phyloP scores from a whole-genome alignment of 805 yeast species.

The Hanseniaspora nectarophila region DNA sequence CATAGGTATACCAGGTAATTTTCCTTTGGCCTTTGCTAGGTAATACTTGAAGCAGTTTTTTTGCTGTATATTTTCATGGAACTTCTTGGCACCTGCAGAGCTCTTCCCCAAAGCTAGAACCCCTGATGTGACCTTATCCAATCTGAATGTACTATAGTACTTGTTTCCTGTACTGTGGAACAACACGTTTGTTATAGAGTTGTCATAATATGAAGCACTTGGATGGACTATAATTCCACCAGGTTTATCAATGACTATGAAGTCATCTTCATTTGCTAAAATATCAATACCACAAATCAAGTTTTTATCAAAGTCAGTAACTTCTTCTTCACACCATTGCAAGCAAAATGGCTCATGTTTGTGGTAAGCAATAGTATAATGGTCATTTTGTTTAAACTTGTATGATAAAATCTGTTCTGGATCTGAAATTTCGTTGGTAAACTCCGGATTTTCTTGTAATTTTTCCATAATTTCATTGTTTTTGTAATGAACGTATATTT shows the following conservation, averaged over 20 bases:
- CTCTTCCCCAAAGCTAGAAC: constrained; percentile 46
- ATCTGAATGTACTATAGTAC: constrained; percentile 74
- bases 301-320: constrained; percentile 8
- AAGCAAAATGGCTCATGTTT: constrained; percentile 84
- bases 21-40: constrained; percentile 75
- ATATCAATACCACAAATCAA: constrained; percentile 41
- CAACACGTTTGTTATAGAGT: constrained; percentile 61
- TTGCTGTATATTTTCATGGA: constrained; percentile 45
- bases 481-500: constrained; percentile 17
- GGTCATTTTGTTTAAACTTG: constrained; percentile 21
- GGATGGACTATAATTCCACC: constrained; percentile 93
- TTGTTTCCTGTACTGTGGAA: constrained; percentile 50
- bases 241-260: constrained; percentile 85
- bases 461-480: constrained; percentile 1
- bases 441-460: background rate
- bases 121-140: constrained; percentile 88
- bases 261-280: constrained; percentile 56
- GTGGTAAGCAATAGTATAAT: constrained; percentile 35
- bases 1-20: constrained; percentile 42
- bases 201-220: constrained; percentile 66
- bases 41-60: constrained; percentile 65
- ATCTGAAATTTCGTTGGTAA: constrained; percentile 18
- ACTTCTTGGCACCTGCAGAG: constrained; percentile 44
- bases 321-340: constrained; percentile 22
- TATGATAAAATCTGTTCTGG: constrained; percentile 4